Percentiles rank a stretch among this genome's conserved stretches.
Conservation (phyloP, 768 basidiomycete species). For the Sporobolomyces pararoseus region DNA sequence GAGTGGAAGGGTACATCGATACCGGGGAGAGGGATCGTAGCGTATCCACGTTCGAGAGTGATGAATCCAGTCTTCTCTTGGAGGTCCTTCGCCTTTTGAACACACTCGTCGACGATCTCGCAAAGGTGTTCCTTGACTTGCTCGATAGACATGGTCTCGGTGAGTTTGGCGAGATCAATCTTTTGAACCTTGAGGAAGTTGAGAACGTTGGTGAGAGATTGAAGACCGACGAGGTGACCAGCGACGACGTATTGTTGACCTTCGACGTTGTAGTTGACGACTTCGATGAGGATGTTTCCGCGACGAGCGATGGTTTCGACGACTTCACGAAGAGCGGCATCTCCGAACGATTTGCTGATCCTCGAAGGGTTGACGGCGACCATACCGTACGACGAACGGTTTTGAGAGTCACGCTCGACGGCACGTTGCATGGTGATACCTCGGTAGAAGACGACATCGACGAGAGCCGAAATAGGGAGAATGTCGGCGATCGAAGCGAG, state of each 20-base stretch:
- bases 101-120: conserved; percentile 82
- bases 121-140: conserved; percentile 93
- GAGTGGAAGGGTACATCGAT: conserved; percentile 99
- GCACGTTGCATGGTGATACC: conserved; percentile 99
- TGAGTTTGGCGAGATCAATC: conserved; percentile 65
- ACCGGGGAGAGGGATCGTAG: conserved; percentile 61
- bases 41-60: conserved; percentile 92
- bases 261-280: conserved; percentile 74
- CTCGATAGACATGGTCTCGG: conserved; percentile 79
- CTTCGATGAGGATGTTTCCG: conserved; percentile 82
- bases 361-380: conserved; percentile 98
- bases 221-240: conserved; percentile 87
- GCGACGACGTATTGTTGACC: conserved; percentile 99
- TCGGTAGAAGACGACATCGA: conserved; percentile 98
- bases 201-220: conserved; percentile 72
- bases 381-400: conserved; percentile 97
- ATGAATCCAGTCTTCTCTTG: conserved; percentile 75
- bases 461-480: conserved; percentile 85
- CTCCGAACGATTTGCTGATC: conserved; percentile 88
- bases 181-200: conserved; percentile 96
- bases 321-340: conserved; percentile 91
- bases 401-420: conserved; percentile 87
- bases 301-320: conserved; percentile 79
- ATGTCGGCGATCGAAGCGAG: conserved; percentile 97
- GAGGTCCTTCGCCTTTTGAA: conserved; percentile 68